Base-by-base conservation (phyloP, 2,329 filamentous ascomycete genomes). In the Mollisia scopiformis region DNA sequence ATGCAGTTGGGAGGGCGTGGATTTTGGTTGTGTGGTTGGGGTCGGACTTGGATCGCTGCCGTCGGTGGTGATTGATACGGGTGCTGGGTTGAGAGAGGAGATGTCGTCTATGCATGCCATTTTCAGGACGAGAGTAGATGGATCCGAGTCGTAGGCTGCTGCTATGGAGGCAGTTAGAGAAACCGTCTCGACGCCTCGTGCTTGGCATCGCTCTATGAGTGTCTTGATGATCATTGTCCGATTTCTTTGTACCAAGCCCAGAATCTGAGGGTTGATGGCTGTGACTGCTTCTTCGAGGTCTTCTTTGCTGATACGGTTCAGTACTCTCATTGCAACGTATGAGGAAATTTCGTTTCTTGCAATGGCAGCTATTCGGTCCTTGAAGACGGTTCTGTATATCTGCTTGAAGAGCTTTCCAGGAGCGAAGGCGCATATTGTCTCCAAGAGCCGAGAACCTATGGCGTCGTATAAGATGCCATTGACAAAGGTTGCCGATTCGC, bases 321-420 rank as follows among this genome's bases (percentile, higher is more conserved):
- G 79, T 3, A 96, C 88, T 60, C 88, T 86, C 67, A 93, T 90
- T 21, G 92, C 92, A 0, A 96, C 90, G 71, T 97, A 98, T 25
- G 88, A 90, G 6, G 95, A 93, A 52, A 93, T 90, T 69, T 96
- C 93, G 73, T 98, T 98, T 60, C 93, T 89, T 6, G 94, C 86
- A 61, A 97, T 84, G 39, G 87, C 90, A 23, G 88, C 87, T 69
- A 98, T 90, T 27, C 92, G 86, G 14, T 90, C 88, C 63, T 88
- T 89, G 75, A 98, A 90, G 66, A 93, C 86, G 66, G 89, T 88
- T 60, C 84, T 86, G 77, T 96, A 94, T 6, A 99, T 82, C 14
- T 87, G 85, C 76, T 97, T 97, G 84, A 98, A 99, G 33, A 93
- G 78, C 76, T 95, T 97, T 46, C 91, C 93, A 0, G 95, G 93